Base-by-base conservation (phyloP, 352 stramenopile genomes). In the Pythium myriotylum region DNA sequence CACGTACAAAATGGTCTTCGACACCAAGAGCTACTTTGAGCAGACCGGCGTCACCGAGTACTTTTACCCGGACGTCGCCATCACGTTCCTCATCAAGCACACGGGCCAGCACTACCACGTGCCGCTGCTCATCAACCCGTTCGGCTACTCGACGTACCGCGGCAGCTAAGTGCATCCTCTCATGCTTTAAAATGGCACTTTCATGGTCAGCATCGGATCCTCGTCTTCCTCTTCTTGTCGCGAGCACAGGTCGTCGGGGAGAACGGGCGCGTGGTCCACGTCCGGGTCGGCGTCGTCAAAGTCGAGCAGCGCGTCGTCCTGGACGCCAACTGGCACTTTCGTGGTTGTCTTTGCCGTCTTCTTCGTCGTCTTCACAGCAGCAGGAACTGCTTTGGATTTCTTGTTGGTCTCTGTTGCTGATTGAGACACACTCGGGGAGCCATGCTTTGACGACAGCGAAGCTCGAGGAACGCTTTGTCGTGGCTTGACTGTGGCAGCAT, bases 81-180 rank as follows among this genome's bases (percentile, higher is more conserved):
- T 97, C 65, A 67, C 73, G 20, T 97, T 97, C 57, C 27, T 85
- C 17, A 77, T 96, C 39, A 81, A 84, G 39, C 72, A 93, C 57
- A 72, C 74, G 10, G 72, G 66, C 3, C 73, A 92, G 65, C 89
- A 97, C 62, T 97, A 91, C 66, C 89, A 97, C 65, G 85, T 97
- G 51, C 89, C 89, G 49, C 73, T 97, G 53, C 82, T 97, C 20
- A 79, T 96, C 63, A 95, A 89, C 56, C 89, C 89, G 12, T 97
- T 94, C 50, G 88, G 88, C 1, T 96, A 91, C 70, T 94, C 82
- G 32, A 97, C 89, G 13, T 97, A 97, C 69, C 83, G 89, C 54
- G 89, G 88, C 14, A 94, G 84, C 59, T 96, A 78, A 72, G 12
- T 12, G n/a, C n/a, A n/a, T n/a, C n/a, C n/a, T n/a, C n/a, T n/a